Base-by-base conservation (phyloP, 257 asterid species). In the Catharanthus roseus region DNA sequence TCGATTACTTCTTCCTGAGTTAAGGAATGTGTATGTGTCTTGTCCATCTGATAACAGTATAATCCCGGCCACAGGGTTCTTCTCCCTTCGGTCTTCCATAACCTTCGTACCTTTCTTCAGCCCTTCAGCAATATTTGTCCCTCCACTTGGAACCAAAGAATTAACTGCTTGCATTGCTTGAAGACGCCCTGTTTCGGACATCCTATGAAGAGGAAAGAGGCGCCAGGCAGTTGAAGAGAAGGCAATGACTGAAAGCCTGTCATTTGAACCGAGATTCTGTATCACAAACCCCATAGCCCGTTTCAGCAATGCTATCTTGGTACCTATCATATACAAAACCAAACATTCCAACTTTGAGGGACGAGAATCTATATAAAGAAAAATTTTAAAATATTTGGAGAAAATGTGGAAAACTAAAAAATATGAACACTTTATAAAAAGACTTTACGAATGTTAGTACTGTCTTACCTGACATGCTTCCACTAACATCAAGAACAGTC, bases 231-330 rank as follows among this genome's bases (percentile, higher is more conserved):
- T 93, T 4, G 98, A 93, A 42, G 98, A 93, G 83, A 93, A 93
- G 67, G 97, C 90, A 39, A 90, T 82, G 11, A 93, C 97, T 5
- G 97, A 84, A 74, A 93, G 76, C 78, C 98, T 76, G 65, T 93
- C 98, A 38, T 85, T 86, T 0, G 97, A 97, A 31, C 97, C 91
- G 0, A 93, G 97, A 68, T 93, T 93, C 73, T 93, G 97, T 77
- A 93, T 93, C 75, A 93, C 90, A 34, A 93, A 93, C 15, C 97
- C 98, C 98, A 93, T 93, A 15, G 98, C 98, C n/a, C 97, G 89
- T 78, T 93, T 93, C 33, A 93, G 83, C 76, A 93, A 51, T 0
- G 97, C 97, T 3, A 93, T 97, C 86, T 93, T 93, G 0, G n/a
- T n/a, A n/a, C n/a, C n/a, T n/a, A n/a, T n/a, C n/a, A n/a, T n/a